These are phyloP conservation scores for Pythium scleroteichum DNA, from an alignment of 352 stramenopile genomes.

Conservation along the genomic window DNA sequence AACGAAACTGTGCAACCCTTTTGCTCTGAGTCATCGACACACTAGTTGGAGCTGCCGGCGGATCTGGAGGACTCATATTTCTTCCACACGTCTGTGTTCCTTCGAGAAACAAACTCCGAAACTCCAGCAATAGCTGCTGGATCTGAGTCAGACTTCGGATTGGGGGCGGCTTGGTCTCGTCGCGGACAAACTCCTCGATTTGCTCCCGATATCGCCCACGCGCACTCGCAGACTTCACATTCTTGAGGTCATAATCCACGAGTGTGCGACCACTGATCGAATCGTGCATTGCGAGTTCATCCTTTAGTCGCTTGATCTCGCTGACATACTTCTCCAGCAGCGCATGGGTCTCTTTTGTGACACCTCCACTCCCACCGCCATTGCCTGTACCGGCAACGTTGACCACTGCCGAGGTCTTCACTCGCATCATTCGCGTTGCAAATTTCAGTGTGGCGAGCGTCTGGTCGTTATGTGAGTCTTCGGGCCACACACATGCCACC, in stretches of 20 bases:
- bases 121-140: slow-evolving; percentile 41
- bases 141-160: slow-evolving; percentile 53
- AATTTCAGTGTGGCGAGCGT: slow-evolving; percentile 93
- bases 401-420: slow-evolving; percentile 78
- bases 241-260: slow-evolving; percentile 35
- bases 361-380: slow-evolving; percentile 15
- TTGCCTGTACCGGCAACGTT: slow-evolving; percentile 40
- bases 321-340: slow-evolving; percentile 34
- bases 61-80: not conserved
- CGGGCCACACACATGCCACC: slow-evolving; percentile 83
- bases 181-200: slow-evolving; percentile 37
- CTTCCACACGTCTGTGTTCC: not conserved
- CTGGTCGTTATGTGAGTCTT: slow-evolving; percentile 76
- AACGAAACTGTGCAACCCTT: slow-evolving; percentile 57
- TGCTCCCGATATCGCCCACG: slow-evolving; percentile 29
- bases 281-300: slow-evolving; percentile 68
- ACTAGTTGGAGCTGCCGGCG: slow-evolving; percentile 3
- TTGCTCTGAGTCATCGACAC: slow-evolving; percentile 31
- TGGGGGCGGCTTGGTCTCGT: slow-evolving; percentile 29
- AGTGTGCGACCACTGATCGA: slow-evolving; percentile 45
- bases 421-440: slow-evolving; percentile 84
- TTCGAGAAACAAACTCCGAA: slow-evolving; percentile 43
- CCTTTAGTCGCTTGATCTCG: slow-evolving; percentile 56
- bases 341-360: slow-evolving; percentile 23
- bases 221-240: slow-evolving; percentile 13